Evolutionary conservation across 2,329 filamentous ascomycete genomes (phyloP), one percentile per base, ranked within the genome.

Genomic region (Ilyonectria robusta): DNA sequence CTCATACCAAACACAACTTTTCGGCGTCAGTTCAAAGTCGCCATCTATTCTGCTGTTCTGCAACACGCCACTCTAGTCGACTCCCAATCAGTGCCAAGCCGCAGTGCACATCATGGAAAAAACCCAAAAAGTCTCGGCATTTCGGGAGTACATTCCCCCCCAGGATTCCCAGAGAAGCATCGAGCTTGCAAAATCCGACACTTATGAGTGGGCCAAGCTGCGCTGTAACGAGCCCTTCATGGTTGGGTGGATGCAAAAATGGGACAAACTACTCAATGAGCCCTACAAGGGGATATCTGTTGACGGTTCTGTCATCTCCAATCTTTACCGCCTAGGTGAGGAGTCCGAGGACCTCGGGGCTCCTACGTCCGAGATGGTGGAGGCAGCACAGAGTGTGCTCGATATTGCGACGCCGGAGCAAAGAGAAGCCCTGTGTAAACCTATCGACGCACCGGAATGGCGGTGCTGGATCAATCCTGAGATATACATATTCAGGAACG

Each of bases 391-490:
- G 23, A 17, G 50, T 6, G 60, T 44, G 2, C 54, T 71, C 26
- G 23, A 62, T 10, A 6, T 56, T 40, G 58, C 69, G 31, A 54
- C 67, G 21, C 29, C 33, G 37, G 64, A 68, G 23, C 86, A 92
- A 71, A 83, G 78, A 44, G 68, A 82, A 19, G 81, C 81, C 23
- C 75, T 91, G 0, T 78, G 79, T 35, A 88, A 90, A 74, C 88
- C 91, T 74, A 84, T 93, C 70, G 88, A 92, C 79, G 88, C 89
- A 4, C 87, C 87, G 19, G 88, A 92, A 75, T 93, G 91, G 91
- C 87, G 92, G 57, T 88, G 89, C 13, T 87, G 85, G 85, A 85
- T 84, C 9, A 94, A 94, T 77, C 92, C 92, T 0, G 92, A 94
- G 76, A 91, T 94, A 70, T 83, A 93, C 2, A 80, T 93, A 15